Evolutionary conservation across 2,329 filamentous ascomycete genomes (phyloP).

Genomic region (Zelopaecilomyces penicillatus): DNA sequence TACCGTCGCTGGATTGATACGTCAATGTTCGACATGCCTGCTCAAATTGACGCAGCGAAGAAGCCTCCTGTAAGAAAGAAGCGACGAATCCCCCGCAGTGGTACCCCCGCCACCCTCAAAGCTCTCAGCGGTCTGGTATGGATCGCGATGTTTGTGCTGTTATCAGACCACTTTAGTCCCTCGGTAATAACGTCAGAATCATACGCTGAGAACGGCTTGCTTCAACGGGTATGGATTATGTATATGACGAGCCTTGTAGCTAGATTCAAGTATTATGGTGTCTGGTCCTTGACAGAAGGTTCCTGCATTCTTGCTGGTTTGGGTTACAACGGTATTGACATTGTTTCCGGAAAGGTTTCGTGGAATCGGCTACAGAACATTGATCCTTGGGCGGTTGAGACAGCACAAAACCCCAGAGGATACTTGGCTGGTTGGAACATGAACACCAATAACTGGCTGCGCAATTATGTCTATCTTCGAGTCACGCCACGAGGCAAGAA

Average conservation of each 20-base stretch:
- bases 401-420: conserved; percentile 84
- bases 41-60: conserved; percentile 74
- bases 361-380: conserved; percentile 90
- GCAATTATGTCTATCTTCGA: conserved; percentile 90
- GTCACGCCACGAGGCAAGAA: conserved; percentile 95
- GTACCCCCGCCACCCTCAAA: conserved; percentile 74
- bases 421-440: conserved; percentile 96
- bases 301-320: conserved; percentile 89
- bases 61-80: conserved; percentile 80
- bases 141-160: conserved; percentile 69
- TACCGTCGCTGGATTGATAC: conserved; percentile 90
- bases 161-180: conserved; percentile 59
- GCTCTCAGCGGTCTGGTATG: conserved; percentile 64
- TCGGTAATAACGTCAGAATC: conserved; percentile 55
- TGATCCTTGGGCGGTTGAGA: conserved; percentile 74
- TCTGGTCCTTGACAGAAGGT: conserved; percentile 89
- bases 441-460: conserved; percentile 94
- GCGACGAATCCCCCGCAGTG: conserved; percentile 86
- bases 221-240: conserved; percentile 67
- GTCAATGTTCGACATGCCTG: conserved; percentile 83
- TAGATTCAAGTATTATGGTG: conserved; percentile 91
- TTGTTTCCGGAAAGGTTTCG: conserved; percentile 71
- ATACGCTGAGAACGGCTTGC: conserved; percentile 60
- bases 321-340: conserved; percentile 88
- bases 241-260: conserved; percentile 77